Evolutionary conservation across 1,284 basidiomycete species (phyloP).

Genomic region (Ceratobasidium sp.): DNA sequence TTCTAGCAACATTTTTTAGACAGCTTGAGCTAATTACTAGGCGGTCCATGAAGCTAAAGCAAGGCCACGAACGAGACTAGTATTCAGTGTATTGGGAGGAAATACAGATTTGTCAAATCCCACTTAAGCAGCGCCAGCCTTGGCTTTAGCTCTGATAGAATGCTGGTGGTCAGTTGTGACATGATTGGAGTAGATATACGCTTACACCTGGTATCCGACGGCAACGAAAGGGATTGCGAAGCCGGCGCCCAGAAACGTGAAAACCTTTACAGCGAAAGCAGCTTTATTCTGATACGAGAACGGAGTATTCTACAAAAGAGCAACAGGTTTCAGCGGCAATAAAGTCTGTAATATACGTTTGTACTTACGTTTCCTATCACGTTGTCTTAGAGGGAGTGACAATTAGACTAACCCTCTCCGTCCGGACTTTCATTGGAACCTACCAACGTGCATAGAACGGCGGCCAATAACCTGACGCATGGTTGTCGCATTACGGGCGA

Average conservation of each 20-base stretch:
- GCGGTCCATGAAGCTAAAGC: too few species aligned
- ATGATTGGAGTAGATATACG: neutral
- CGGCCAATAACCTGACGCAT: slow-evolving; percentile 29
- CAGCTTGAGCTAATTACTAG: too few species aligned
- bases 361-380: slow-evolving; percentile 21
- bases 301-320: slow-evolving; percentile 29
- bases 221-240: slow-evolving; percentile 48
- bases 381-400: slow-evolving; percentile 7
- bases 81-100: too few species aligned
- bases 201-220: slow-evolving; percentile 45
- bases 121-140: neutral
- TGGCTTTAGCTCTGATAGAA: neutral
- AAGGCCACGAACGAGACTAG: too few species aligned
- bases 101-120: too few species aligned
- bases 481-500: slow-evolving; percentile 12
- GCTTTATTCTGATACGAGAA: slow-evolving; percentile 46
- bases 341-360: neutral
- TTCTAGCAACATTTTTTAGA: too few species aligned
- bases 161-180: neutral
- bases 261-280: slow-evolving; percentile 45
- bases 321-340: neutral
- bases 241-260: slow-evolving; percentile 42
- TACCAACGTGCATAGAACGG: slow-evolving; percentile 31
- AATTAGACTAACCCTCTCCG: neutral
- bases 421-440: neutral